Evolutionary conservation across 306 rosid genomes (phyloP), one percentile per base, ranked within the genome.

Genomic region (Prunus padus): DNA sequence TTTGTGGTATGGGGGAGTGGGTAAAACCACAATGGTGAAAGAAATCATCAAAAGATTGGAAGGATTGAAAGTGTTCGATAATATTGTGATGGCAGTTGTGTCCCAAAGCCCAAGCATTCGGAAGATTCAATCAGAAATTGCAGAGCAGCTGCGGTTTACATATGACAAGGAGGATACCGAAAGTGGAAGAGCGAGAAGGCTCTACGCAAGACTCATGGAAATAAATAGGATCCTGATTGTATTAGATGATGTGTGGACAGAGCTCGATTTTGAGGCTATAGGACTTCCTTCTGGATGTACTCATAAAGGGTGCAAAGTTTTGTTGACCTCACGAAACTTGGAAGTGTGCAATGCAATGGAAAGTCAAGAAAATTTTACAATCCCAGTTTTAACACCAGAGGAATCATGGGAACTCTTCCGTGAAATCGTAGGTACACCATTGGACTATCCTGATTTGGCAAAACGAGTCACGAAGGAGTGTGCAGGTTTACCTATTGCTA

Each of bases 401-500:
- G 89, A 85, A 73, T 63, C 76, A 0, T 65, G 65, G 77, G 71
- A 64, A 26, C 69, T 87, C 13, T 87, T 87, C 3, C 1, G 0
- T 15, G 57, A 59, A 12, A 56, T 49, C 15, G 74, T 20, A 1
- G 83, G 82, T 6, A 50, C 28, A 12, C 8, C 26, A 31, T 45
- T 12, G 3, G 52, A 69, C 14, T n/a, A 65, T 18, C 67, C 3
- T 0, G 22, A 23, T 18, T 49, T 72, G 3, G 82, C 80, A 15
- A 14, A 4, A 19, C 40, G 78, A 2, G 73, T 86, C 31, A 68
- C 76, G 10, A 6, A 59, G 0, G 81, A 86, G 73, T 86, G 87
- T 68, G 85, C 63, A 13, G 67, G 77, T 7, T 67, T 87, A 69
- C 90, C 90, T 1, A n/a, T 82, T 74, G 81, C 88, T 0, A 72